These are phyloP conservation scores for Aurifilum marmelostoma DNA, from an alignment of 2,329 filamentous ascomycete species.

Conservation along the genomic window DNA sequence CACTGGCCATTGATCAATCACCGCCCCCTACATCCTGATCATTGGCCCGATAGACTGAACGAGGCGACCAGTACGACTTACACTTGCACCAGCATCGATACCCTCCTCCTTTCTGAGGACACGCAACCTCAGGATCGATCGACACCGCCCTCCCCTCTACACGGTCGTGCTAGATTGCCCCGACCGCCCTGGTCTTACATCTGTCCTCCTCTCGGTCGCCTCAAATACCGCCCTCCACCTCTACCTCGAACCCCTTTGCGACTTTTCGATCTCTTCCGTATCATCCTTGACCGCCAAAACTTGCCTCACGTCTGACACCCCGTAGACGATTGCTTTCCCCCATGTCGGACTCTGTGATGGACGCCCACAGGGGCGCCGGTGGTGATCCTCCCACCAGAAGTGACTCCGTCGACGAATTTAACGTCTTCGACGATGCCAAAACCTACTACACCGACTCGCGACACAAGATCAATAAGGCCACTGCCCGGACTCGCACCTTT, in stretches of 20 bases:
- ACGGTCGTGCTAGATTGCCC: not conserved
- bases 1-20: not conserved
- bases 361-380: slow-evolving; percentile 21
- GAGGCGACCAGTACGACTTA: slow-evolving; percentile 10
- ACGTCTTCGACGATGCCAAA: slow-evolving; percentile 59
- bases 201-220: not conserved
- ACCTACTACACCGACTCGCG: slow-evolving; percentile 63
- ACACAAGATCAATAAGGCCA: slow-evolving; percentile 50
- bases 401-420: slow-evolving; percentile 50
- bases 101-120: slow-evolving; percentile 7
- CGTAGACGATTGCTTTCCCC: not conserved
- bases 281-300: not conserved
- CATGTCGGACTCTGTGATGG: slow-evolving; percentile 24
- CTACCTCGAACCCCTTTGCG: not conserved
- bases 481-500: slow-evolving; percentile 58
- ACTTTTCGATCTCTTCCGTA: not conserved
- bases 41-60: slow-evolving; percentile 27
- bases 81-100: slow-evolving; percentile 14
- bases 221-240: not conserved
- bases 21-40: slow-evolving; percentile 1
- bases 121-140: slow-evolving; percentile 19
- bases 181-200: not conserved
- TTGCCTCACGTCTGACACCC: not conserved
- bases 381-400: slow-evolving; percentile 22
- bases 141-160: slow-evolving; percentile 10